A percentile compares a stretch with the other conserved stretches of the same genome.
These are phyloP conservation scores for Emericellopsis atlantica DNA, from an alignment of 2,329 filamentous ascomycete species.

Conservation along the genomic window DNA sequence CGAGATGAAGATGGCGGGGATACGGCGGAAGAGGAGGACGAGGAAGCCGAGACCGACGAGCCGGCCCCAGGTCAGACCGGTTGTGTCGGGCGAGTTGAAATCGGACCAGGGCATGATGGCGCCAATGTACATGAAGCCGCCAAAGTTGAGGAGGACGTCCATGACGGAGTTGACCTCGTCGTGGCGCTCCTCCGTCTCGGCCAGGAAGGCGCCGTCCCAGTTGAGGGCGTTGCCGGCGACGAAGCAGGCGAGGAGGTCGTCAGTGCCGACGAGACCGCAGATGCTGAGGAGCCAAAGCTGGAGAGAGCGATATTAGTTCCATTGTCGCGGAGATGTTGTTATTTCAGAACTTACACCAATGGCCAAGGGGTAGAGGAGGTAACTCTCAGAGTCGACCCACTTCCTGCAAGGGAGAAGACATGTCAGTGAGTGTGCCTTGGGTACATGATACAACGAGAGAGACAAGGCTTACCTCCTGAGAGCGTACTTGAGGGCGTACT, in stretches of 20 bases:
- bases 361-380: constrained; percentile 36
- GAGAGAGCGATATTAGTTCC: too few relatives aligned
- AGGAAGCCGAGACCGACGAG: constrained; percentile 38
- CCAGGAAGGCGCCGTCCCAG: constrained; percentile 48
- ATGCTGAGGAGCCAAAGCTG: constrained; percentile 42
- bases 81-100: constrained; percentile 37
- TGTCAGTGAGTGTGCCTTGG: neutral
- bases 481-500: constrained; percentile 25
- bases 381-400: constrained; percentile 44
- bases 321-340: too few relatives aligned
- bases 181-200: constrained; percentile 40
- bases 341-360: constrained; percentile 19
- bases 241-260: constrained; percentile 49
- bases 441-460: neutral
- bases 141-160: constrained; percentile 46
- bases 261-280: constrained; percentile 42
- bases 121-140: constrained; percentile 47
- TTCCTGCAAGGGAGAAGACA: constrained; percentile 4
- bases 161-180: constrained; percentile 48
- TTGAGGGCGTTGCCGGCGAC: constrained; percentile 46
- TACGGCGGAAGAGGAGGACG: constrained; percentile 40
- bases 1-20: constrained; percentile 38
- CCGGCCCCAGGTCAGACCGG: constrained; percentile 36
- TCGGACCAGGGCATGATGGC: constrained; percentile 40
- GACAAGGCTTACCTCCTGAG: constrained; percentile 14